Evolutionary conservation across 805 yeast genomes (phyloP), one percentile per base, ranked within the genome.

Genomic region (Grigorovia jiainica): DNA sequence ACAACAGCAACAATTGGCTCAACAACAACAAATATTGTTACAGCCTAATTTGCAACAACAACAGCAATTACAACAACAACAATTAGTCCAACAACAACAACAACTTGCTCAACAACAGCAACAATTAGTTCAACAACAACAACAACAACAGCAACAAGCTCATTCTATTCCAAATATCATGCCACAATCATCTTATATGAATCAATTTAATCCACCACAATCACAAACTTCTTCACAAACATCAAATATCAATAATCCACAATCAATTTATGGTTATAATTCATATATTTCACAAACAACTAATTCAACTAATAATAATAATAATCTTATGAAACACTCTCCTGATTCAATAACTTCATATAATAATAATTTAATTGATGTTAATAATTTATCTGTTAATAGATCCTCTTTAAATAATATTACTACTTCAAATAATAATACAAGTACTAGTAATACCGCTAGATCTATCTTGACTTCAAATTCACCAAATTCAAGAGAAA

Each of bases 1-100:
- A 18, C 29, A 25, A 25, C 30, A 18, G 15, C 30, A 36, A 30
- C 27, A 30, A 11, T 29, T 11, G 16, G 11, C n/a, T 6, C 89
- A 21, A 7, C 39, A 16, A 17, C 39, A 31, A 17, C 43, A 30
- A 9, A 32, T 4, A 21, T 31, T 8, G 18, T 39, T 16, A 38
- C 29, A 15, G 16, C n/a, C 8, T n/a, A n/a, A n/a, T n/a, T n/a
- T n/a, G 8, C 33, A 27, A 18, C 29, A 25, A 25, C 30, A 18
- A 19, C 30, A 36, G 21, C 27, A 30, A 11, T 29, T 11, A 19
- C 29, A 21, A 10, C 25, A 11, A 24, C 38, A 35, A 24, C 31
- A 31, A 16, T 16, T 19, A n/a, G n/a, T n/a, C n/a, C n/a, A n/a
- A 2, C 40, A 17, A 29, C 40, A 29, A 10, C 40, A 29, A 33